Conservation (phyloP, 2,329 filamentous ascomycete species). For the Cytospora chrysosperma region DNA sequence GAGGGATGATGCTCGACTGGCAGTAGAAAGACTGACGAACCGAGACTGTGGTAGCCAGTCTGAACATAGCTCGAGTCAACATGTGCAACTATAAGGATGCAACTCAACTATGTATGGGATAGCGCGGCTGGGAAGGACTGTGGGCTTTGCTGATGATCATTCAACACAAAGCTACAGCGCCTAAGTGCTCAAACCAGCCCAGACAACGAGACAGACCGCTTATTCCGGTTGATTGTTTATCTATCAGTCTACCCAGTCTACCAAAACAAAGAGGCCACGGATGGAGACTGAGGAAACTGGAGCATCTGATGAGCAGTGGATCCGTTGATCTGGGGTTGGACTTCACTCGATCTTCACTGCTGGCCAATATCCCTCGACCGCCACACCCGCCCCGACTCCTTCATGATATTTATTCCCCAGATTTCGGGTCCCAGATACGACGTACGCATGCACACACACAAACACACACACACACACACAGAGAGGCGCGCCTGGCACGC, state of each 20-base stretch:
- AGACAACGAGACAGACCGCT: background rate
- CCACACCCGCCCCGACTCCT: background rate
- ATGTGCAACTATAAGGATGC: background rate
- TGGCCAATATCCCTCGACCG: background rate
- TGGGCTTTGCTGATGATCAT: background rate
- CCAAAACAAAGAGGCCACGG: background rate
- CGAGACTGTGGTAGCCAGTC: background rate
- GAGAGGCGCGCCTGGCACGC: background rate
- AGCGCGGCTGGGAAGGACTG: background rate
- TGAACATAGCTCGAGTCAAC: background rate
- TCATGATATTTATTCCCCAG: no score
- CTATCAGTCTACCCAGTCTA: background rate
- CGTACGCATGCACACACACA: no score
- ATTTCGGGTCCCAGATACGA: background rate
- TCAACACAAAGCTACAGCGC: background rate
- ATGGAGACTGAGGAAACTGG: background rate
- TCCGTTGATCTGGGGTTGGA: background rate
- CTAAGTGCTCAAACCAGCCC: background rate
- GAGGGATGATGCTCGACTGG: no score
- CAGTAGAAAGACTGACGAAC: background rate
- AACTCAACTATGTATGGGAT: background rate
- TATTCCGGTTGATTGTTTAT: background rate
- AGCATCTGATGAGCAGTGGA: background rate
- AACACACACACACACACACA: no score
- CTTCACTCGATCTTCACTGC: background rate